phyloP scores from a whole-genome alignment of 768 basidiomycete genomes.

The Antrodiella citrinella region DNA sequence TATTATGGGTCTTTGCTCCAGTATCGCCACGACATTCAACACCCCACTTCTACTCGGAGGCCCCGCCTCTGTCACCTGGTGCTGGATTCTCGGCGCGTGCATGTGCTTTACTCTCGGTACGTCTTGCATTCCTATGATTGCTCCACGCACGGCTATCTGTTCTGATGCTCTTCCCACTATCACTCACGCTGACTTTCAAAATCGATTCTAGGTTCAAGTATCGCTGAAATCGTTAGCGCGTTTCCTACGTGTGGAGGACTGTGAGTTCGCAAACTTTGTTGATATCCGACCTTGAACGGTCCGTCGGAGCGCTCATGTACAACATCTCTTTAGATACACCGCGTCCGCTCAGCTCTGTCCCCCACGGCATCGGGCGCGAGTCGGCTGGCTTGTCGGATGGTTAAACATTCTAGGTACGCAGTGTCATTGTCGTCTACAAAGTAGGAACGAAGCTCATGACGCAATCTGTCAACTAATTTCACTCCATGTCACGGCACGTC shows the following conservation, averaged over 20 bases:
- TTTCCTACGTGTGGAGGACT: constrained; percentile 70
- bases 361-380: constrained; percentile 53
- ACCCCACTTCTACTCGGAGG: constrained; percentile 64
- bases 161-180: too few relatives aligned
- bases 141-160: too few relatives aligned
- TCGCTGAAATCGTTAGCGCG: constrained; percentile 72
- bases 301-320: not conserved
- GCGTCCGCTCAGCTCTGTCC: constrained; percentile 73
- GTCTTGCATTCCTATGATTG: constrained; percentile 3
- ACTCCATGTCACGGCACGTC: not conserved
- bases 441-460: too few relatives aligned
- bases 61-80: constrained; percentile 66
- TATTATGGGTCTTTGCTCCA: constrained; percentile 76
- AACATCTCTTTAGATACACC: constrained; percentile 46
- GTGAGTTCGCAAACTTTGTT: constrained; percentile 38
- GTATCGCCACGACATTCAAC: constrained; percentile 73
- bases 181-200: too few relatives aligned
- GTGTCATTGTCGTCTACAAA: constrained; percentile 13
- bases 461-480: not conserved
- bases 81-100: constrained; percentile 62
- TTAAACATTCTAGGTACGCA: constrained; percentile 71
- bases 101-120: constrained; percentile 67
- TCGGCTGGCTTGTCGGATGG: constrained; percentile 79
- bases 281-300: too few relatives aligned
- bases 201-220: constrained; percentile 39